Evolutionary conservation across 257 asterid genomes (phyloP), one percentile per base, ranked within the genome.

Genomic region (Agastache rugosa): DNA sequence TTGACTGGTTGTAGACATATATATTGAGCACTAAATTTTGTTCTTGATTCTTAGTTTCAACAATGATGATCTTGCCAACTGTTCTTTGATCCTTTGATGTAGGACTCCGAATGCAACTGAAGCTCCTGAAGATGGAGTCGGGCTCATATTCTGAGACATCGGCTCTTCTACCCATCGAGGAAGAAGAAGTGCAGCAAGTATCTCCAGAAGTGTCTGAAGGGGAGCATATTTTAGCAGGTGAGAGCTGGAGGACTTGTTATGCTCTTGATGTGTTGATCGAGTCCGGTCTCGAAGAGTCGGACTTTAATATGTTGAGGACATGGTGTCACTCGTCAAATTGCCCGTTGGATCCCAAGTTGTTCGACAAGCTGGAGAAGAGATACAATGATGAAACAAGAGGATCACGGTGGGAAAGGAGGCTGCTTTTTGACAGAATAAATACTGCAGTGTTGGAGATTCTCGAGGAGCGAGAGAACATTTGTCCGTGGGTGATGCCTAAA

Each of bases 91-190:
- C 67, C 62, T 77, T 67, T 22, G 16, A 62, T 42, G 34, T 25
- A 95, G 99, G 79, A 75, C 90, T 95, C 58, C 82, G 97, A n/a
- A 84, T 83, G 93, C 90, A 95, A 75, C 83, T 95, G 82, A 88
- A 84, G 80, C 96, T 89, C 75, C 96, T 95, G 74, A 95, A 86
- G 81, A 89, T 84, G 89, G 97, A 92, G 80, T 83, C 97, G 0
- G 88, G 84, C 78, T 20, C 82, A 71, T 70, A 47, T 74, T 63
- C 83, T 11, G 91, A 87, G 42, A 34, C 74, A 27, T 53, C 88
- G 39, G 29, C 78, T 6, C 78, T 59, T 62, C 29, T 44, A 31
- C 74, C 86, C 41, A 83, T 75, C 19, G 81, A 86, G 72, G 90
- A 90, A 48, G 88, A 84, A 59, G 73, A 60, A 62, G 50, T 31